Percentiles rank a stretch among this genome's conserved stretches.
These are phyloP conservation scores for Penicillium sumatraense DNA, from an alignment of 2,329 filamentous ascomycete species.

Conservation along the genomic window DNA sequence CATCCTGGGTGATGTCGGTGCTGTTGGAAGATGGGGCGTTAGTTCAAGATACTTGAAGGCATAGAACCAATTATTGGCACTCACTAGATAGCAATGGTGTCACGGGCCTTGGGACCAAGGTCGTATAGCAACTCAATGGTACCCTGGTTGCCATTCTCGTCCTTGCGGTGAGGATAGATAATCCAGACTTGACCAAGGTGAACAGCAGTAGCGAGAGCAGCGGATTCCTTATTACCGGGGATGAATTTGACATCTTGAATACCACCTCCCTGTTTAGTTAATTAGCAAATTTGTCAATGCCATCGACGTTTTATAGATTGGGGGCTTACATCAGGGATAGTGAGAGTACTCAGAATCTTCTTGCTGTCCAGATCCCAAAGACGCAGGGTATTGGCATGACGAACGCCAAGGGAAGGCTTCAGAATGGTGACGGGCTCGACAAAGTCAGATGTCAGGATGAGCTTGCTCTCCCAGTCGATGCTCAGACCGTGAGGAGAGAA, in stretches of 20 bases:
- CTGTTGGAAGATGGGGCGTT: conserved; percentile 24
- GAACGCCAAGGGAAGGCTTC: conserved; percentile 61
- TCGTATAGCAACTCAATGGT: conserved; percentile 63
- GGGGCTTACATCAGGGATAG: conserved; percentile 58
- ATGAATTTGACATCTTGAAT: conserved; percentile 71
- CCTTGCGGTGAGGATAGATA: conserved; percentile 65
- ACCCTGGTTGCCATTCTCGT: conserved; percentile 61
- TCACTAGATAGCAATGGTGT: conserved; percentile 62
- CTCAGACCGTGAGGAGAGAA: conserved; percentile 66
- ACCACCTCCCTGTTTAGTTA: conserved; percentile 51
- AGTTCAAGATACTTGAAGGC: background rate
- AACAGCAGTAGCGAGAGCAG: conserved; percentile 65
- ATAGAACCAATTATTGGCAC: conserved; percentile 6
- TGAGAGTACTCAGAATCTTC: conserved; percentile 64
- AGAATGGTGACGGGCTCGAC: conserved; percentile 65
- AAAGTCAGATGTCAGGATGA: conserved; percentile 67
- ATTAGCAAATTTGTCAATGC: background rate
- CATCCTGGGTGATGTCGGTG: conserved; percentile 63
- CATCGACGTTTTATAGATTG: accelerated
- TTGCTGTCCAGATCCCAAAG: conserved; percentile 61
- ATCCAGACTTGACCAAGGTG: conserved; percentile 66
- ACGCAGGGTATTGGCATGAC: conserved; percentile 61
- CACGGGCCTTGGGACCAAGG: conserved; percentile 60
- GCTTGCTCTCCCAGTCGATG: conserved; percentile 61
- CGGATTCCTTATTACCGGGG: conserved; percentile 61